Base-by-base conservation (phyloP, 352 stramenopile genomes). In the Phytophthora ramorum region DNA sequence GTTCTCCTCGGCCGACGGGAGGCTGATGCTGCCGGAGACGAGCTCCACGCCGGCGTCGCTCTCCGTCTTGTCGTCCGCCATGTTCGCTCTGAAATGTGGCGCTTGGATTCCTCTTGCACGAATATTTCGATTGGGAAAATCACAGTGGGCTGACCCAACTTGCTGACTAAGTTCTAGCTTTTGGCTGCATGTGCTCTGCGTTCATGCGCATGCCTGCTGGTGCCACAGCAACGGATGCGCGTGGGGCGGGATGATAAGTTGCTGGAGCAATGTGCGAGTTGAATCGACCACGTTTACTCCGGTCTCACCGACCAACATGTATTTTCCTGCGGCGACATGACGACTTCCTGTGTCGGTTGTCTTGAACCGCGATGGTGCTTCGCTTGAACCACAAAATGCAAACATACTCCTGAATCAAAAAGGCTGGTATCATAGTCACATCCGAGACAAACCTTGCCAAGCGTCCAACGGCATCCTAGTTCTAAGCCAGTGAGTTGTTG, bases 21-120 rank as follows among this genome's bases (percentile, higher is more conserved):
- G 70, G 53, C 86, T 92, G 75, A 95, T 95, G 63, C 84, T 95
- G 30, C 87, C 87, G 0, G 83, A 85, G 41, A 95, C 80, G 40
- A 91, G 73, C 53, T 78, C 62, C 22, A 78, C 67, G 38, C 66
- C 66, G 2, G 24, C 19, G 32, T 55, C 47, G 13, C 54, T 63
- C 40, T 34, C 52, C 58, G 63, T 63, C 40, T 65, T 59, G 49
- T 76, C 63, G 28, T 70, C 65, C 62, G 62, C 47, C 69, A 81
- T 77, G 28, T 24, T 40, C 7, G 14, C 19, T 54, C 40, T 14
- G 59, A 67, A 69, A 58, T 57, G 35, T 55, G 34, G 47, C 22
- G 16, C 2, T 68, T 51, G 24, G 46, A 19, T 50, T 20, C 10
- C 51, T 62, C 47, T 60, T 48, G 40, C 41, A 55, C 50, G 30